Evolutionary conservation across 1,139 yeast genomes (phyloP), one percentile per base, ranked within the genome.

Genomic region (Candida glucosophila): DNA sequence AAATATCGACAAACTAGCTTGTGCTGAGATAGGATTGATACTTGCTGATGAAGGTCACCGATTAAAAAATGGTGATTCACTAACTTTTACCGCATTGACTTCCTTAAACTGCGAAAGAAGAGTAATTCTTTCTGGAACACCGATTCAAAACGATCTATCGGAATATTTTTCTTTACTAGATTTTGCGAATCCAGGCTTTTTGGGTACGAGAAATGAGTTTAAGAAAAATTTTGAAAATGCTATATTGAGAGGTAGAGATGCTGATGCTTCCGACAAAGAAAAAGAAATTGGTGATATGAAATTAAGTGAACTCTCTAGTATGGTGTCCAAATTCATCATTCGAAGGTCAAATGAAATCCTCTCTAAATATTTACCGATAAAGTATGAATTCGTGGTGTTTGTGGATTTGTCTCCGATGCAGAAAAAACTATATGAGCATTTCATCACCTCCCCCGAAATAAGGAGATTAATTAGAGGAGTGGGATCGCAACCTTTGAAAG

Each of bases 1-100:
- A 40, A 86, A 92, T 48, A 85, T 83, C 4, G 88, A 73, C 18
- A 77, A 75, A 32, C 58, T 90, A 27, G 74, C 76, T 11, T 77
- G 77, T 14, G 74, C 92, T 8, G 90, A 83, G 37, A 79, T 90
- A 17, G 99, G 99, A 0, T 58, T 90, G 22, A 61, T 90, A 58
- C 58, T 90, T 22, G 95, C 97, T 4, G 99, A 90, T 47, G 99
- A 90, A 53, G 99, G 98, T 6, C 99, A 90, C 51, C 64, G 98
- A 32, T 64, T 90, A 41, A 90, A 90, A 45, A 90, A 92, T 49
- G 95, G 95, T 14, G 98, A 90, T 19, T 86, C 96, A 0, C 68
- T 81, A 31, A 92, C 98, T 0, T 90, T 88, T 43, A 83, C 88
- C 0, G 86, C 97, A 0, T 62, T 90, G 27, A 80, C 85, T 46